phyloP scores from a whole-genome alignment of 371 early-diverging fungal genomes.

The Blyttiomyces sp. region DNA sequence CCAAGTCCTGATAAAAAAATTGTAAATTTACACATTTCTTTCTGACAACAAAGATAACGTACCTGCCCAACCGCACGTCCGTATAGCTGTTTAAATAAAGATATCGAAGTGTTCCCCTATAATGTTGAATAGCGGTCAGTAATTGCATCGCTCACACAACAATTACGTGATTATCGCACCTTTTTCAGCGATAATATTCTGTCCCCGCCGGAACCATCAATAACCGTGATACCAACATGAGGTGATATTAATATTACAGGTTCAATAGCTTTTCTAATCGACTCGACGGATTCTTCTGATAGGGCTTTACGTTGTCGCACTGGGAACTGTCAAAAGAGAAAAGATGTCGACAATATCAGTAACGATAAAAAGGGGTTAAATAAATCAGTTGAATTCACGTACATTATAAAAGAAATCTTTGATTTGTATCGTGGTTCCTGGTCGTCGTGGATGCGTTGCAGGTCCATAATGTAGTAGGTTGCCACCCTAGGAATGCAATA shows the following conservation, averaged over 20 bases:
- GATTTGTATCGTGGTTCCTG: slow-evolving; percentile 62
- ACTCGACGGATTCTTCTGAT: slow-evolving; percentile 36
- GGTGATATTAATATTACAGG: slow-evolving; percentile 49
- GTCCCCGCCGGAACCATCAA: slow-evolving; percentile 38
- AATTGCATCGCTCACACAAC: too few relatives aligned
- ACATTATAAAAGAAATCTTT: slow-evolving; percentile 72
- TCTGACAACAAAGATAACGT: background rate
- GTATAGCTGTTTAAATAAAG: slow-evolving; percentile 41
- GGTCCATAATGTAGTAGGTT: slow-evolving; percentile 37
- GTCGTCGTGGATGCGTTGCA: slow-evolving; percentile 34
- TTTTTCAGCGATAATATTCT: slow-evolving; percentile 46
- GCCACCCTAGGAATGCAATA: slow-evolving; percentile 49
- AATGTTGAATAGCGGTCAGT: too few relatives aligned
- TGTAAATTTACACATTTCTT: background rate
- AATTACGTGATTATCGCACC: too few relatives aligned
- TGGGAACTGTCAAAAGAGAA: slow-evolving; percentile 44
- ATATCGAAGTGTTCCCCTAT: too few relatives aligned
- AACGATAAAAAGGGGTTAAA: background rate
- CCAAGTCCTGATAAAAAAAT: too few relatives aligned
- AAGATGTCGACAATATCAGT: background rate
- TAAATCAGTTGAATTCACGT: background rate
- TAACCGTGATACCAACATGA: slow-evolving; percentile 43
- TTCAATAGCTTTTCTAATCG: slow-evolving; percentile 51
- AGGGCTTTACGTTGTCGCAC: slow-evolving; percentile 49
- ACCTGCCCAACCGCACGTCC: slow-evolving; percentile 33